Conservation (phyloP, 2,329 filamentous ascomycete genomes). For the Lanzia echinophila region DNA sequence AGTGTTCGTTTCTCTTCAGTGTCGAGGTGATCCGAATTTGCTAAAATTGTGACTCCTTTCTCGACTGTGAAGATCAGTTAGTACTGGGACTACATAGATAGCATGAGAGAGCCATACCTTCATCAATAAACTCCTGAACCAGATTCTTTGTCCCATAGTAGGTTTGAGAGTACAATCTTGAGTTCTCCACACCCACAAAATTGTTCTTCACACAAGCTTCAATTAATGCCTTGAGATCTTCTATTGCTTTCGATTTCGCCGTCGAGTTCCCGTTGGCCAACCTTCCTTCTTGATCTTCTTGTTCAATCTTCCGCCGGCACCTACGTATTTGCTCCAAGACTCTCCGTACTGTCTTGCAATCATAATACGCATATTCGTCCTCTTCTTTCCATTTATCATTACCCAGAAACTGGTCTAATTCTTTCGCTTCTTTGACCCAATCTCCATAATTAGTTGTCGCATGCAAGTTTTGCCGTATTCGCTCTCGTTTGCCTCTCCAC, state of each 20-base stretch:
- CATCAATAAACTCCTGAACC: conserved; percentile 84
- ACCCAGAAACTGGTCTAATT: conserved; percentile 73
- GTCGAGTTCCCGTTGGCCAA: conserved; percentile 32
- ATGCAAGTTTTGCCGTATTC: conserved; percentile 63
- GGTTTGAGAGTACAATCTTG: conserved; percentile 90
- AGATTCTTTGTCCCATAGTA: conserved; percentile 97
- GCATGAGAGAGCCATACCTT: conserved; percentile 45
- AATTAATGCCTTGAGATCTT: conserved; percentile 70
- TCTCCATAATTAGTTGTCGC: conserved; percentile 68
- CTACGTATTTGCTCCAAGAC: conserved; percentile 70
- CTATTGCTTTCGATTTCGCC: conserved; percentile 46
- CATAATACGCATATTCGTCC: conserved; percentile 78
- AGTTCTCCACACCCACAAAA: conserved; percentile 91
- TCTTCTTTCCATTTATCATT: conserved; percentile 75
- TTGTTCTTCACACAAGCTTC: conserved; percentile 97
- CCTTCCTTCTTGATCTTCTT: conserved; percentile 46
- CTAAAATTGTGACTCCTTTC: conserved; percentile 58
- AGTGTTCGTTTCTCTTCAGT: conserved; percentile 69
- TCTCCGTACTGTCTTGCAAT: conserved; percentile 72
- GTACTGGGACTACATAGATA: neutral
- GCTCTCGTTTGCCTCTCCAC: conserved; percentile 76
- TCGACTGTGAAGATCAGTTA: conserved; percentile 44
- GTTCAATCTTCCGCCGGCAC: conserved; percentile 46
- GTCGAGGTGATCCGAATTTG: conserved; percentile 59
- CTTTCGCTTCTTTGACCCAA: conserved; percentile 74